Evolutionary conservation across 768 basidiomycete genomes (phyloP).

Genomic region (Naganishia vaughanmartiniae): DNA sequence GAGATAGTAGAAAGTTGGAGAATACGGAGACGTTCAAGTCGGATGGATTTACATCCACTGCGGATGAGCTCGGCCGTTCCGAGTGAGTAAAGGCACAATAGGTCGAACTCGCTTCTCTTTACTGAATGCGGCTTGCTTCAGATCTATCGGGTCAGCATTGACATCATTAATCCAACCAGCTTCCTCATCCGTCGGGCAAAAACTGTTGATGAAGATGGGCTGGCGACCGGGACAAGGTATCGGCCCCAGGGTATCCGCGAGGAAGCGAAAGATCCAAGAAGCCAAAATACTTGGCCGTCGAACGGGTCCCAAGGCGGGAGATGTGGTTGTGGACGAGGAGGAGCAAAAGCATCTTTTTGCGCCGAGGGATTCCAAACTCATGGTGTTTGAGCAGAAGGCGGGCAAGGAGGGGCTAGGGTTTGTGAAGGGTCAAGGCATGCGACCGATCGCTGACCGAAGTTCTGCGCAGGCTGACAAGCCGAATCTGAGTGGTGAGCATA

Average conservation of each 20-base stretch:
- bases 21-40: slow-evolving; percentile 67
- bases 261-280: slow-evolving; percentile 72
- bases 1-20: slow-evolving; percentile 70
- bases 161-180: slow-evolving; percentile 67
- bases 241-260: slow-evolving; percentile 78
- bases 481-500: slow-evolving; percentile 5
- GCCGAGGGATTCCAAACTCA: slow-evolving; percentile 69
- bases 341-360: slow-evolving; percentile 83
- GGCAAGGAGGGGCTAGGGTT: slow-evolving; percentile 81
- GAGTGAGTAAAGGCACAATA: slow-evolving; percentile 57
- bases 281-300: slow-evolving; percentile 52
- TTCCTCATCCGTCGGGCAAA: slow-evolving; percentile 75
- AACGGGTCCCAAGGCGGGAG: slow-evolving; percentile 44
- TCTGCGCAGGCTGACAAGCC: background rate
- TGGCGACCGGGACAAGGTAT: slow-evolving; percentile 92
- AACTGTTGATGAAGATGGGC: slow-evolving; percentile 89
- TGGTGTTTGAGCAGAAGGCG: slow-evolving; percentile 67
- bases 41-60: slow-evolving; percentile 63
- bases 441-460: background rate
- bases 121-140: slow-evolving; percentile 42
- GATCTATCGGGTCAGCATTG: slow-evolving; percentile 58
- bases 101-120: background rate
- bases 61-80: slow-evolving; percentile 43
- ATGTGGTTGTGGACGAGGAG: slow-evolving; percentile 62
- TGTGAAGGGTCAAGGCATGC: slow-evolving; percentile 50